Conservation (phyloP, 306 rosid genomes). For the Dicorynia guianensis region DNA sequence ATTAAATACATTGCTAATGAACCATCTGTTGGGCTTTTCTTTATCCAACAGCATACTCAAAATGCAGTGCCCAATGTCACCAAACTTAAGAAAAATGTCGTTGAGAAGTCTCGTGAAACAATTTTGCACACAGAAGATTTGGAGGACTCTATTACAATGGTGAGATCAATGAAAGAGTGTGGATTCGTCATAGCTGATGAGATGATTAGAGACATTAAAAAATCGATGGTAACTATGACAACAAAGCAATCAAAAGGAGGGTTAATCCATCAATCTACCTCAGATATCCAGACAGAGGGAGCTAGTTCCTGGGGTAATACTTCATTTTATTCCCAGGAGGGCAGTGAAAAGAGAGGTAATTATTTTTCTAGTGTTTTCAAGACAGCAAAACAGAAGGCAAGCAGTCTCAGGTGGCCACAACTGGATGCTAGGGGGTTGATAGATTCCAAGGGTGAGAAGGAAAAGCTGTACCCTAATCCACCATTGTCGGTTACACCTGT, state of each 20-base stretch:
- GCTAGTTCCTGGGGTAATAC: conserved; percentile 56
- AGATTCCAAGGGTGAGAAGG: conserved; percentile 46
- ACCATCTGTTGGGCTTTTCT: conserved; percentile 90
- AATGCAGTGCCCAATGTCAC: conserved; percentile 80
- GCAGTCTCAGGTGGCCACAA: conserved; percentile 60
- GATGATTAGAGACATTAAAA: conserved; percentile 85
- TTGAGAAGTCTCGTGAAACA: conserved; percentile 65
- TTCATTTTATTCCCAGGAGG: conserved; percentile 41
- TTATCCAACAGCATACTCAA: conserved; percentile 84
- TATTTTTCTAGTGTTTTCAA: conserved; percentile 70
- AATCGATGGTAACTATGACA: conserved; percentile 59
- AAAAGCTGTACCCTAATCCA: conserved; percentile 32
- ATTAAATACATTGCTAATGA: conserved; percentile 83
- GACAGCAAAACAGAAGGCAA: conserved; percentile 71
- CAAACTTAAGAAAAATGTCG: conserved; percentile 58
- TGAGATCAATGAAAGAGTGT: conserved; percentile 85
- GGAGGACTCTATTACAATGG: conserved; percentile 76
- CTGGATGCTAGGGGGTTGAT: conserved; percentile 48
- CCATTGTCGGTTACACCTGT: conserved; percentile 48
- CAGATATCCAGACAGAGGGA: conserved; percentile 51
- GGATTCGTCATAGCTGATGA: conserved; percentile 75
- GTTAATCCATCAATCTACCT: conserved; percentile 41
- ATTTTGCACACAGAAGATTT: conserved; percentile 78
- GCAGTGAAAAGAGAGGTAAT: conserved; percentile 50
- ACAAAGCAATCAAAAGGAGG: conserved; percentile 71